Conservation (phyloP, 305 asterid genomes). For the Fraxinus baroniana region DNA sequence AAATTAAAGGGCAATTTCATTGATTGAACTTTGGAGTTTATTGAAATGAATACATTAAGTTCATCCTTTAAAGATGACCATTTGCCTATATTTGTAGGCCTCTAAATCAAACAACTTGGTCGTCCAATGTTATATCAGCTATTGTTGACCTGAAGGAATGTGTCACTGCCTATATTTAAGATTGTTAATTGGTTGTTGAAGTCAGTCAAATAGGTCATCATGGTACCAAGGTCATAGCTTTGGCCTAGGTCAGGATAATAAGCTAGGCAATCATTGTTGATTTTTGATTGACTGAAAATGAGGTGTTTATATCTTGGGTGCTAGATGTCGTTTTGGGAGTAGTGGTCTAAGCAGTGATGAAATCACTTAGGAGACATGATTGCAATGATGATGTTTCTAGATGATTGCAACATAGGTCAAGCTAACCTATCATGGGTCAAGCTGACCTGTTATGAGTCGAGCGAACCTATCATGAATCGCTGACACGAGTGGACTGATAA, state of each 20-base stretch:
- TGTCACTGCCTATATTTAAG: not conserved
- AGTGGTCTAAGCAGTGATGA: no score
- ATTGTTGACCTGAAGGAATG: not conserved
- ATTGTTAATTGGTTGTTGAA: not conserved
- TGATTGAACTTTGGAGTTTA: not conserved
- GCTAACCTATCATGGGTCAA: not conserved
- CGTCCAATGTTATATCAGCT: not conserved
- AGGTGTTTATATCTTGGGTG: not conserved
- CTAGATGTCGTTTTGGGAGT: no score
- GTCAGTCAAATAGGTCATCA: not conserved
- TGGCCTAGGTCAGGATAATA: not conserved
- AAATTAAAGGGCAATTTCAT: no score
- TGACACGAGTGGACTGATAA: no score
- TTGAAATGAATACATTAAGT: not conserved
- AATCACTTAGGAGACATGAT: not conserved
- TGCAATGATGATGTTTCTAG: not conserved
- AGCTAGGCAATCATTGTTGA: no score
- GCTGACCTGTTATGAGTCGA: not conserved
- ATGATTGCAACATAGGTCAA: not conserved
- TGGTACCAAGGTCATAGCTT: not conserved
- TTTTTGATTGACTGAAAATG: no score
- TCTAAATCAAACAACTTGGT: no score
- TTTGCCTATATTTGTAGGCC: not conserved
- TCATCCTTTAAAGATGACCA: not conserved
- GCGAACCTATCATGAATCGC: no score